These are phyloP conservation scores for Talaromyces sp. DNA, from an alignment of 2,329 filamentous ascomycete species.

Conservation along the genomic window DNA sequence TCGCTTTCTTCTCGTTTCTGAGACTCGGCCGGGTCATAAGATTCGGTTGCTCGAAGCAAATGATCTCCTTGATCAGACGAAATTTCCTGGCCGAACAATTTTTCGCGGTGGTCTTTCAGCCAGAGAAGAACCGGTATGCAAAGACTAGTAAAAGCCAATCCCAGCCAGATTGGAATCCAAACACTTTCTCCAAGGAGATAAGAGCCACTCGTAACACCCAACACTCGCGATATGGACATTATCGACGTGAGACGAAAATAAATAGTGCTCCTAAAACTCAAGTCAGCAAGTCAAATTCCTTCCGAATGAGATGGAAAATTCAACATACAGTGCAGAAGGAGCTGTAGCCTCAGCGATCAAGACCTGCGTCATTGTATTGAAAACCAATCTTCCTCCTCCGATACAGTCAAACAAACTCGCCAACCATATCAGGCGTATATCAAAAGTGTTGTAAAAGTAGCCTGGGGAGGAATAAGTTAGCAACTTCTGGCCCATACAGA, in stretches of 20 bases:
- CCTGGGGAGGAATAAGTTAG: background rate
- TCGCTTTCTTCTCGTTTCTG: background rate
- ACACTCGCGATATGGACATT: background rate
- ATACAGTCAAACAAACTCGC: background rate
- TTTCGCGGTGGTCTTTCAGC: background rate
- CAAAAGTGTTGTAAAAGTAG: slow-evolving; percentile 4
- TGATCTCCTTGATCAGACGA: background rate
- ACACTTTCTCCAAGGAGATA: background rate
- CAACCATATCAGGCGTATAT: slow-evolving; percentile 1
- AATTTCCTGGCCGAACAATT: background rate
- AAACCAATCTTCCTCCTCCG: background rate
- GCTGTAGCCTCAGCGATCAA: background rate
- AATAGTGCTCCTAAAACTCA: background rate
- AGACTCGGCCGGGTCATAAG: background rate
- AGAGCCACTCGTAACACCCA: background rate
- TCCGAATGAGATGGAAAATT: background rate
- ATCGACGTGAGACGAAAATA: background rate
- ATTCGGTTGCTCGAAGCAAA: background rate
- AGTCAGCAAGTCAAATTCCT: background rate
- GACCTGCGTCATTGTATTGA: background rate
- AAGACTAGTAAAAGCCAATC: background rate
- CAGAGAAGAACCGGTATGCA: background rate
- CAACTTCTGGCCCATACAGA: background rate
- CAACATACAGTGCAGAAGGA: background rate
- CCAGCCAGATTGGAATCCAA: background rate